Conservation (phyloP, 495 filamentous ascomycete genomes). For the Neurospora discreta region DNA sequence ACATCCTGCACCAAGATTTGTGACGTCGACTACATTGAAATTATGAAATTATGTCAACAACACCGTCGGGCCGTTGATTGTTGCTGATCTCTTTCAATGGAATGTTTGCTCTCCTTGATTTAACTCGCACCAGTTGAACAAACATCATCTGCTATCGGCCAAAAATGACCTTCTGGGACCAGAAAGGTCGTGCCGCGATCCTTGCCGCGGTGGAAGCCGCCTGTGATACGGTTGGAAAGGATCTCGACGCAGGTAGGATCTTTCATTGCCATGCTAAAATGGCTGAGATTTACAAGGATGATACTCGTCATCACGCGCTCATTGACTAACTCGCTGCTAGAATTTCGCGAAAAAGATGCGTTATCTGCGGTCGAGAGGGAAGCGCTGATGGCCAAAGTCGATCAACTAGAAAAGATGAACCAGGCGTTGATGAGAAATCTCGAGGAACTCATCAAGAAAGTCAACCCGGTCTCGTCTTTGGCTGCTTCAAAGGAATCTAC, state of each 20-base stretch:
- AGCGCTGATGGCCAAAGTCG: constrained; percentile 15
- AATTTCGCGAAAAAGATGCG: constrained; percentile 11
- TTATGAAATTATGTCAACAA: not conserved
- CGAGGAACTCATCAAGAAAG: constrained; percentile 12
- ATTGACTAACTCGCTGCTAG: constrained; percentile 6
- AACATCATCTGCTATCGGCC: not conserved
- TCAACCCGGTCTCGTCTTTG: not conserved
- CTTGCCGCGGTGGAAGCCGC: constrained; percentile 28
- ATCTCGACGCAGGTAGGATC: constrained; percentile 23
- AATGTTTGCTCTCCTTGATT: not conserved
- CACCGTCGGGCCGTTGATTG: not conserved
- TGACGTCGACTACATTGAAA: not conserved
- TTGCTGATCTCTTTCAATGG: not conserved
- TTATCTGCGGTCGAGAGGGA: constrained; percentile 18
- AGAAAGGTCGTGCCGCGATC: constrained; percentile 26
- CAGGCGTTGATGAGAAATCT: constrained; percentile 22
- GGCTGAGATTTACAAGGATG: not conserved
- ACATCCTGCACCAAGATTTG: not conserved
- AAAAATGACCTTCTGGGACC: constrained; percentile 30
- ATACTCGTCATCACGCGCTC: not conserved
- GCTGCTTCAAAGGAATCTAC: not conserved
- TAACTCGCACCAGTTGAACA: not conserved
- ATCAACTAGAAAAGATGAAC: constrained; percentile 26
- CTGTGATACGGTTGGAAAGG: constrained; percentile 27
- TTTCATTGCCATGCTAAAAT: not conserved